phyloP scores from a whole-genome alignment of 2,329 filamentous ascomycete species.

The Acarospora socialis region DNA sequence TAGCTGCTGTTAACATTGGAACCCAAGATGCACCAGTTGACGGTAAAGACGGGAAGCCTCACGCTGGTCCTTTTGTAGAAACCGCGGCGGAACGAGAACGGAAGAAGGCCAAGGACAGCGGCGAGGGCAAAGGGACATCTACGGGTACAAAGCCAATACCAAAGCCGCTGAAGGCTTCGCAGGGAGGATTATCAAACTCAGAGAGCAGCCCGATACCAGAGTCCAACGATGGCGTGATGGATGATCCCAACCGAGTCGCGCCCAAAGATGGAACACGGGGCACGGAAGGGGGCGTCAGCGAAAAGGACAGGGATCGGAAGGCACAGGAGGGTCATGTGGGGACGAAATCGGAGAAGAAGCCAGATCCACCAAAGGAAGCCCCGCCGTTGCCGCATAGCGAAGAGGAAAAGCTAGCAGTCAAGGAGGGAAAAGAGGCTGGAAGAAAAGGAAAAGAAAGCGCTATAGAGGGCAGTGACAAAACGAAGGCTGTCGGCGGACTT shows the following conservation, averaged over 20 bases:
- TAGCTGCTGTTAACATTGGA: slow-evolving; percentile 29
- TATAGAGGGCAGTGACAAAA: slow-evolving; percentile 23
- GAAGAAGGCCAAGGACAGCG: slow-evolving; percentile 24
- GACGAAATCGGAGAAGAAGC: slow-evolving; percentile 50
- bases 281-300: slow-evolving; percentile 76
- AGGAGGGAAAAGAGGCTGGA: slow-evolving; percentile 27
- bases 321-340: slow-evolving; percentile 51
- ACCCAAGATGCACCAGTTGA: slow-evolving; percentile 81
- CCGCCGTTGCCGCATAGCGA: slow-evolving; percentile 72
- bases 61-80: slow-evolving; percentile 60
- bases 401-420: slow-evolving; percentile 47
- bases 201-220: slow-evolving; percentile 35
- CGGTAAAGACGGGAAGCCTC: slow-evolving; percentile 84
- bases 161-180: slow-evolving; percentile 24
- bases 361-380: slow-evolving; percentile 71
- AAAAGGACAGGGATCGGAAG: slow-evolving; percentile 66
- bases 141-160: slow-evolving; percentile 17
- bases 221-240: slow-evolving; percentile 73
- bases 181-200: slow-evolving; percentile 19
- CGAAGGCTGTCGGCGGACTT: slow-evolving; percentile 30
- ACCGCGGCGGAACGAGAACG: slow-evolving; percentile 33
- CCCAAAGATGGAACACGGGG: slow-evolving; percentile 79
- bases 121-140: slow-evolving; percentile 13
- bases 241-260: slow-evolving; percentile 60
- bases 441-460: slow-evolving; percentile 31